These are phyloP conservation scores for Backusella sp. DNA, from an alignment of 192 early-diverging fungal genomes.

Conservation along the genomic window DNA sequence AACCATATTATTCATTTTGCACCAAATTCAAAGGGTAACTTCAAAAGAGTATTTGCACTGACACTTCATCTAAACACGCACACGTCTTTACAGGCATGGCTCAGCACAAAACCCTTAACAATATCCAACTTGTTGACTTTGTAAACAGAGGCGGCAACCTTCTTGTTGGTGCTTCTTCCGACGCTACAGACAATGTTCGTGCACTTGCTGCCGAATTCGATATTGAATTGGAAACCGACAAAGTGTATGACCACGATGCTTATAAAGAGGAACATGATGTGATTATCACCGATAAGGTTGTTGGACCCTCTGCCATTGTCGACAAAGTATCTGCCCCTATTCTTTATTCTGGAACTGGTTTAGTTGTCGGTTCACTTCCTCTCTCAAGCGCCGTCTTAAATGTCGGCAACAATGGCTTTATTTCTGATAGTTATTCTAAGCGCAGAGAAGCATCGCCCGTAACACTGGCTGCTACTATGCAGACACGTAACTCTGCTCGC, in stretches of 20 bases:
- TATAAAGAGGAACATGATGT: constrained; percentile 52
- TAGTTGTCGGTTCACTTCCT: constrained; percentile 62
- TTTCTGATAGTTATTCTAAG: constrained; percentile 50
- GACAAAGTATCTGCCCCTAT: constrained; percentile 46
- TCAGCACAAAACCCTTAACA: not conserved
- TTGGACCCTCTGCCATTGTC: constrained; percentile 43
- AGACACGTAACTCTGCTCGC: constrained; percentile 87
- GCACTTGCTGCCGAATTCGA: constrained; percentile 91
- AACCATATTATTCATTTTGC: constrained; percentile 85
- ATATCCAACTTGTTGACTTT: constrained; percentile 69
- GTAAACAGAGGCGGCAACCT: constrained; percentile 92
- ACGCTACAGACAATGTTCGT: constrained; percentile 65
- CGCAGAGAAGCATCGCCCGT: constrained; percentile 46
- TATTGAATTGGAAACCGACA: constrained; percentile 75
- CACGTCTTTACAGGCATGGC: not conserved
- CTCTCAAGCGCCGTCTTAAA: constrained; percentile 57
- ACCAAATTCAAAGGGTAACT: constrained; percentile 65
- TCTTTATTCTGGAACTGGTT: constrained; percentile 79
- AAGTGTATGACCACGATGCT: constrained; percentile 72
- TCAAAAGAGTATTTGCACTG: not conserved
- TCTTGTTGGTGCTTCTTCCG: constrained; percentile 65
- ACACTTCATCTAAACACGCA: not conserved
- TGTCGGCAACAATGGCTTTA: constrained; percentile 66
- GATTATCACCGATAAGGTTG: constrained; percentile 47
- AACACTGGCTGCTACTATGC: constrained; percentile 79